Percentiles rank a stretch among this genome's conserved stretches.
Evolutionary conservation across 2,329 filamentous ascomycete genomes (phyloP).

Genomic region (Aureobasidium sp.): DNA sequence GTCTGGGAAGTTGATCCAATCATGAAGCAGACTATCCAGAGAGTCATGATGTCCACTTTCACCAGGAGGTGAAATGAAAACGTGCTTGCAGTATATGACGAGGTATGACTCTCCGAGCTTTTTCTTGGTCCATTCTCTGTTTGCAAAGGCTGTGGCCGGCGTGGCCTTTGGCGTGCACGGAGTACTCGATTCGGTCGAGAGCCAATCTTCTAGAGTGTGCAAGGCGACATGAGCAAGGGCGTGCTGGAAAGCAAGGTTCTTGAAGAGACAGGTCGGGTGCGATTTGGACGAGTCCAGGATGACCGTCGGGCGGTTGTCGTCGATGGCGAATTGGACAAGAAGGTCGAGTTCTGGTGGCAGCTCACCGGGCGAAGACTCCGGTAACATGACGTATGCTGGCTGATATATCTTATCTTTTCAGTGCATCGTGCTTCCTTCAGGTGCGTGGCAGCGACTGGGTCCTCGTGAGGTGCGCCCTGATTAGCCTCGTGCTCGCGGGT

Average conservation of each 20-base stretch:
- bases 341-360: background rate
- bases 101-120: background rate
- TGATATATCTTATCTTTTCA: background rate
- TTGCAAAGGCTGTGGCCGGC: background rate
- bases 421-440: background rate
- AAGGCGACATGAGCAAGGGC: background rate
- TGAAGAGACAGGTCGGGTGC: background rate
- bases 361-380: background rate
- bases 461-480: background rate
- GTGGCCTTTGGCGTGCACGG: background rate
- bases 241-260: background rate
- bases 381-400: background rate
- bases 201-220: background rate
- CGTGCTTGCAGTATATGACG: slow-evolving; percentile 6
- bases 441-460: background rate
- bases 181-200: background rate
- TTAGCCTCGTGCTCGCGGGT: background rate
- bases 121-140: slow-evolving; percentile 8
- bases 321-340: background rate
- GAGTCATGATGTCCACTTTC: background rate
- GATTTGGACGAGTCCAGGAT: background rate
- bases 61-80: background rate
- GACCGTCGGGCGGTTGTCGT: background rate
- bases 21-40: background rate
- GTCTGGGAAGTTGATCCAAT: background rate